phyloP scores from a whole-genome alignment of 495 filamentous ascomycete genomes.

The Polyplosphaeria fusca region DNA sequence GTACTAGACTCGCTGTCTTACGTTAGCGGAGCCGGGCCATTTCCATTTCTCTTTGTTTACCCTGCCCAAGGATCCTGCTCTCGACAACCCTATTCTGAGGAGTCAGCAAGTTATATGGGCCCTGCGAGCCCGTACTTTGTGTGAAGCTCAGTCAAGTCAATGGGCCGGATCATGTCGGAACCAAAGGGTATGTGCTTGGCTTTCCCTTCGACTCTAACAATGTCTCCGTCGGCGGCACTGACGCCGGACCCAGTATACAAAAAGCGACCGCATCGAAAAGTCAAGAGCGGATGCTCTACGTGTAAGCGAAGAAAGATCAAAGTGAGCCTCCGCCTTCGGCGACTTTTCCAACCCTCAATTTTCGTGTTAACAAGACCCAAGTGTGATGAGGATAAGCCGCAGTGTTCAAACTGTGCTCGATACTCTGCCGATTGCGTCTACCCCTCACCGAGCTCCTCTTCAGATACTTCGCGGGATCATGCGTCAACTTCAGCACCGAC shows the following conservation, averaged over 20 bases:
- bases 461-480: background rate
- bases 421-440: slow-evolving; percentile 17
- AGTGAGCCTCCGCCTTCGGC: background rate
- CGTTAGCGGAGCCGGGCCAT: no score
- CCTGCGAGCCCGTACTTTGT: no score
- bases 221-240: background rate
- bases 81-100: no score
- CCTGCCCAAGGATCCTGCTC: no score
- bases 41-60: no score
- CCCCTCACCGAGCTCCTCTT: background rate
- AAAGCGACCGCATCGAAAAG: slow-evolving; percentile 23
- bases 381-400: slow-evolving; percentile 26
- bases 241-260: slow-evolving; percentile 13
- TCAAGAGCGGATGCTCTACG: slow-evolving; percentile 13
- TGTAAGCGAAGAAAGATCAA: slow-evolving; percentile 26
- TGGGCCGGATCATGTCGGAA: slow-evolving; percentile 2
- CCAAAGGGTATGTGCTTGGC: background rate
- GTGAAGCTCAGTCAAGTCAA: no score
- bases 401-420: slow-evolving; percentile 21
- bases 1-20: no score
- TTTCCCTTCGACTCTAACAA: background rate
- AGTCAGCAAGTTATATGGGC: no score
- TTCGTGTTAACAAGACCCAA: slow-evolving; percentile 1
- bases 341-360: background rate
- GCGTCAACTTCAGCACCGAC: slow-evolving; percentile 1